Base-by-base conservation (phyloP, 169 alveolate species). In the Plasmodium reichenowi region DNA sequence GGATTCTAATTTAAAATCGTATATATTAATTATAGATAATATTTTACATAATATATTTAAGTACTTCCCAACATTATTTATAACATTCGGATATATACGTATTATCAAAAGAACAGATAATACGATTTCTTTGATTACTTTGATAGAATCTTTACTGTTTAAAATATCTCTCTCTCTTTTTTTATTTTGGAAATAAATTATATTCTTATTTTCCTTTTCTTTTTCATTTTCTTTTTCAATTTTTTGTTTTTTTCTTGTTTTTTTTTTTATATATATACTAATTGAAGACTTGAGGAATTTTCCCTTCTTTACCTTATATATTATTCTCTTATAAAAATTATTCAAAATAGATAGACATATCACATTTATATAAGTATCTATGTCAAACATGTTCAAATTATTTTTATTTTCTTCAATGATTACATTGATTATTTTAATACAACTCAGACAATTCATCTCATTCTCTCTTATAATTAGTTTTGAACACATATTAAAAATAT, bases 401-500 rank as follows among this genome's bases (percentile, higher is more conserved):
- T 29, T 59, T 62, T 67, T 80, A 80, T 80, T 78, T 56, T 67
- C 15, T 71, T 52, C 58, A 58, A 78, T 54, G 17, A 80, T 80
- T 80, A 67, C 80, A 13, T 71, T 67, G 20, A 80, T 80, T 54
- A 80, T 80, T 67, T 62, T 68, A 52, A 80, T 80, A 48, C 90
- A 80, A 71, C 67, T 50, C 12, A 80, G 43, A 6, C 63, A n/a
- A 62, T 26, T 54, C 56, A 67, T 80, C 58, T 80, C 90, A 70
- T 70, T 80, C 47, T 67, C 83, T 9, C 24, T 80, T 38, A 52
- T 60, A 58, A 80, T 52, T 50, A 70, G 66, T 32, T 80, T 80
- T 60, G 70, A 68, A 43, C 90, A 80, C 20, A 80, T 68, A 50
- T 80, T 72, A 80, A 80, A 80, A 64, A 80, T 80, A 47, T 80